Evolutionary conservation across 495 filamentous ascomycete species (phyloP), one percentile per base, ranked within the genome.

Genomic region (Cercophora sp.): DNA sequence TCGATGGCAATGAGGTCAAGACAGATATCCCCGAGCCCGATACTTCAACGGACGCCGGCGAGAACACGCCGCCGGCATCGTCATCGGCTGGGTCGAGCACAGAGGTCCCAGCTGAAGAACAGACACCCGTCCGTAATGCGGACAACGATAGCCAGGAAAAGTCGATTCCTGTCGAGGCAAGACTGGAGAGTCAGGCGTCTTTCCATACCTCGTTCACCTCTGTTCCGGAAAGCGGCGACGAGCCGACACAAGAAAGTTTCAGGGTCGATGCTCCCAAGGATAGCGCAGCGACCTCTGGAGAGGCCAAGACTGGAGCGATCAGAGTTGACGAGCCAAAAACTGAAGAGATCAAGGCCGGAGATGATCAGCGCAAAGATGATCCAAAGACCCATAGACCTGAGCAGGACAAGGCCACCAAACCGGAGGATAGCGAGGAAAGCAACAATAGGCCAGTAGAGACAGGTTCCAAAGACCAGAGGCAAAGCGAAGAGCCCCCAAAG

Each of bases 41-140:
- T 8, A 23, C 40, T 4, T 56, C 56, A 5, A 52, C 59, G n/a
- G n/a, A n/a, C 1, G 35, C 42, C 22, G 51, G 56, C 19, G 56
- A 57, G 22, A 35, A 62, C 20, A 61, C 59, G 26, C 51, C 56
- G 22, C 32, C 57, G 13, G 34, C 37, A 16, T 52, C 54, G 1
- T 19, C 45, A 13, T 48, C 58, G 13, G 29, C 23, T 16, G 45
- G n/a, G 11, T 11, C 52, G 1, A 36, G 29, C 19, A 18, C 45
- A 5, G 53, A 47, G 18, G 23, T 16, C 3, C 26, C 35, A 5
- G n/a, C 20, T 11, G 19, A 25, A 19, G 18, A 41, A 13, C 39
- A 34, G 25, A 11, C 22, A 24, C 1, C 39, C 49, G 29, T 5
- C 41, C 26, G 40, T n/a, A 25, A 24, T n/a, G n/a, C n/a, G n/a